Base-by-base conservation (phyloP, 495 filamentous ascomycete genomes). In the Terfezia claveryi region DNA sequence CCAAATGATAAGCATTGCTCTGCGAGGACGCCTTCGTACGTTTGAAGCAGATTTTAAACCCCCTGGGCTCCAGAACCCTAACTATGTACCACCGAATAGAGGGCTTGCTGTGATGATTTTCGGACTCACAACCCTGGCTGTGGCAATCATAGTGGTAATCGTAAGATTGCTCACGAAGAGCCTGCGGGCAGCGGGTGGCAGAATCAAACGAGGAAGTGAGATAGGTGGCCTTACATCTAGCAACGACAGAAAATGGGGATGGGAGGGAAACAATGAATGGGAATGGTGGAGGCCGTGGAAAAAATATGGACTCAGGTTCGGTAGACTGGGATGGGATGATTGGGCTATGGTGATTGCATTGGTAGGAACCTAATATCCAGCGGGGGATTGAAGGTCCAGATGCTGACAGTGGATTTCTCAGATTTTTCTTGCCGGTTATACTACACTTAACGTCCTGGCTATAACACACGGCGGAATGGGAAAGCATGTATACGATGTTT, bases 281-380 rank as follows among this genome's bases (percentile, higher is more conserved):
- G 41, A 46, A 20, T 46, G 41, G 41, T 46, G 41, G 41, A 46
- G 41, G 41, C 41, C 41, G 8, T 46, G 41, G 41, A 46, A 46
- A 20, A 46, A 20, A 51, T 32, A 23, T n/a, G 16, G 50, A 6
- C 12, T n/a, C n/a, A 12, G 50, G 10, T 51, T 51, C 27, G 16
- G 23, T 12, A 51, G 23, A 2, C 11, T 65, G 36, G 63, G 63
- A 7, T 54, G 50, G 16, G 63, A 65, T 60, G 63, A 65, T 57
- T 51, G 57, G 36, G 54, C 54, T 9, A 65, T 65, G 32, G 57
- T 55, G 4, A 36, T 54, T 12, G 55, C 63, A n/a, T 53, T 51
- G 36, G 54, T 65, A 37, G 50, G 60, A 52, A 51, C 10, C 2
- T n/a, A 20, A 49, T 54, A 37, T 49, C 8, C 9, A 17, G 52